Evolutionary conservation across 495 filamentous ascomycete species (phyloP).

Genomic region (Chaetomium fimeti): DNA sequence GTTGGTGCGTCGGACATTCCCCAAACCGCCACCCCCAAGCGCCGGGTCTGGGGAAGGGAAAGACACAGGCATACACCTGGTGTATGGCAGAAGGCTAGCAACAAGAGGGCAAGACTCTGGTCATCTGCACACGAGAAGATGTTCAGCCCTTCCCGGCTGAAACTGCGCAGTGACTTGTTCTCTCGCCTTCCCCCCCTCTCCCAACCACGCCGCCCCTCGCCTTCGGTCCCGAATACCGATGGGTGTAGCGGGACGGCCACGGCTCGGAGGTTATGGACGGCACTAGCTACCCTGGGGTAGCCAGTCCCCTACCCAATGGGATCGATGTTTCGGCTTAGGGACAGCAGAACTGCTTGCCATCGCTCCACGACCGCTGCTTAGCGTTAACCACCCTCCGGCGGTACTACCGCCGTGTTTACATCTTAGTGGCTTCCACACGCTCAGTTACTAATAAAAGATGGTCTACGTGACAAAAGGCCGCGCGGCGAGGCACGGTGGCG

Average conservation of each 20-base stretch:
- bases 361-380: background rate
- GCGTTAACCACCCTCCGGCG: background rate
- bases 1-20: slow-evolving; percentile 35
- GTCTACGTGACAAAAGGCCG: slow-evolving; percentile 13
- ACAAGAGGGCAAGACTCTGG: background rate
- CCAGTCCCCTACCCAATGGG: background rate
- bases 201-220: background rate
- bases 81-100: background rate
- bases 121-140: background rate
- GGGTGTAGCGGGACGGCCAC: background rate
- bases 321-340: background rate
- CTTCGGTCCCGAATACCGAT: slow-evolving; percentile 15
- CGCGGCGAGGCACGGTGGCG: slow-evolving; percentile 21
- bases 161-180: slow-evolving; percentile 1
- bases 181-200: background rate
- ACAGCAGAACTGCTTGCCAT: background rate
- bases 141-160: background rate
- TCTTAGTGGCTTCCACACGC: background rate
- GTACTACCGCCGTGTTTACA: slow-evolving; percentile 9
- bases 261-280: background rate
- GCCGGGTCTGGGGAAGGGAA: background rate
- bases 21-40: slow-evolving; percentile 23
- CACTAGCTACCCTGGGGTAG: background rate
- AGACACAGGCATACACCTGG: background rate
- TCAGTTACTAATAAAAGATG: too few species aligned